These are phyloP conservation scores for Pleurotus ostreatus DNA, from an alignment of 768 basidiomycete species.

Conservation along the genomic window DNA sequence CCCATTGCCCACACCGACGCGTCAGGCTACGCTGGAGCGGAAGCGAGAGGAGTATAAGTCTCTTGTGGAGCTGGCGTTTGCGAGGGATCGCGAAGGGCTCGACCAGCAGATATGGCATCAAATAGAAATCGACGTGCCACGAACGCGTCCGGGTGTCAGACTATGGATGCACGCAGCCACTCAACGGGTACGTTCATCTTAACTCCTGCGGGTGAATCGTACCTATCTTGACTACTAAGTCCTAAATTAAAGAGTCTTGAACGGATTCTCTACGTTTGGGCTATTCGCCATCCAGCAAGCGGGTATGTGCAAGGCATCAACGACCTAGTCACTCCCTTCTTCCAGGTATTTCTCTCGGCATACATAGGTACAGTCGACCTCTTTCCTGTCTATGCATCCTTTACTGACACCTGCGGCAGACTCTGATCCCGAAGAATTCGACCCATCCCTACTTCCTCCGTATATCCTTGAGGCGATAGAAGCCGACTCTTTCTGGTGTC, in stretches of 20 bases:
- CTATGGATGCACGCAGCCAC: conserved; percentile 91
- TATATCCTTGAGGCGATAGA: conserved; percentile 80
- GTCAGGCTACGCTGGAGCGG: conserved; percentile 71
- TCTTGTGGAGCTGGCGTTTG: conserved; percentile 86
- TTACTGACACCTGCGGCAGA: conserved; percentile 42
- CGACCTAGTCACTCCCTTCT: conserved; percentile 96
- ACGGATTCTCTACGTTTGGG: conserved; percentile 97
- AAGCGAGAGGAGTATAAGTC: conserved; percentile 92
- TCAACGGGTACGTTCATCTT: conserved; percentile 64
- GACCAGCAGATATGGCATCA: conserved; percentile 99
- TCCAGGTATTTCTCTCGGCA: conserved; percentile 92
- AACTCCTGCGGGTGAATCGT: neutral
- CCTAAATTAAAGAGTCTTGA: conserved; percentile 68
- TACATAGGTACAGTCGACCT: conserved; percentile 72
- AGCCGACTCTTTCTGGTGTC: conserved; percentile 98
- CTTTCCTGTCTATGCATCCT: conserved; percentile 6
- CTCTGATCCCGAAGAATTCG: conserved; percentile 85
- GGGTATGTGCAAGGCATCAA: conserved; percentile 99
- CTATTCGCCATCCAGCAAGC: conserved; percentile 95
- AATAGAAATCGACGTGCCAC: conserved; percentile 96
- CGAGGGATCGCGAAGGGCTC: conserved; percentile 76
- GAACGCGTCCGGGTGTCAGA: conserved; percentile 86
- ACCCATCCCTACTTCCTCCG: conserved; percentile 70
- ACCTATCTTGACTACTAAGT: conserved; percentile 14
- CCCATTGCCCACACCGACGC: conserved; percentile 75